phyloP scores from a whole-genome alignment of 2,329 filamentous ascomycete genomes.

The Fusarium marasasianum region DNA sequence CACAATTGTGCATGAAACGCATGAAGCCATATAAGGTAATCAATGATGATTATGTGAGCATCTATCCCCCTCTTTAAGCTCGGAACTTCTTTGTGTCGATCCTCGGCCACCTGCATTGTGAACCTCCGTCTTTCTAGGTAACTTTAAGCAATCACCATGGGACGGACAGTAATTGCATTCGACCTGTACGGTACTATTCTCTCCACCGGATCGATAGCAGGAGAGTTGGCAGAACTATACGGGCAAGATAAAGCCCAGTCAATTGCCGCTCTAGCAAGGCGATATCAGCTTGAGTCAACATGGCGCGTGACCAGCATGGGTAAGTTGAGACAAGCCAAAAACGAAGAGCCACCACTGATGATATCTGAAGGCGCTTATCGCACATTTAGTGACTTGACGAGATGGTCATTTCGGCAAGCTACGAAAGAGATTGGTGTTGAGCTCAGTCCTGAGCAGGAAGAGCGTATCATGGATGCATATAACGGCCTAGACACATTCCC shows the following conservation, averaged over 20 bases:
- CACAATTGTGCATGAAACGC: not conserved
- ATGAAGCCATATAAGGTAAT: not conserved
- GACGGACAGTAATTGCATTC: constrained; percentile 68
- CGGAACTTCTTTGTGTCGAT: not conserved
- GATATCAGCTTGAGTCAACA: constrained; percentile 80
- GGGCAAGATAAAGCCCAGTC: constrained; percentile 64
- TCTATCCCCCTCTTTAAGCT: not conserved
- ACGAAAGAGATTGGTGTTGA: constrained; percentile 64
- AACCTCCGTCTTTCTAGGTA: not conserved
- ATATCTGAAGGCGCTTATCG: constrained; percentile 55
- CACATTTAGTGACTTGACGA: constrained; percentile 69
- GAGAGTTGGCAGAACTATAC: constrained; percentile 65
- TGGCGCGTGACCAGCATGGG: constrained; percentile 82
- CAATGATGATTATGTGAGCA: not conserved
- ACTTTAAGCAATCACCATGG: constrained; percentile 21
- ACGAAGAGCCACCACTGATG: not conserved
- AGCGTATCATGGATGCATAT: constrained; percentile 69
- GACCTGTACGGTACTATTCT: constrained; percentile 81
- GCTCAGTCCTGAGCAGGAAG: constrained; percentile 55
- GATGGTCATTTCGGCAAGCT: constrained; percentile 69
- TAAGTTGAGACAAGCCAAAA: constrained; percentile 46
- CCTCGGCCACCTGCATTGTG: not conserved
- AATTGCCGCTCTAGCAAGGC: constrained; percentile 71
- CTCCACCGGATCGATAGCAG: constrained; percentile 74
- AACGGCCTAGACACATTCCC: constrained; percentile 71